Conservation (phyloP, 2,329 filamentous ascomycete species). For the Fusarium hainanense region DNA sequence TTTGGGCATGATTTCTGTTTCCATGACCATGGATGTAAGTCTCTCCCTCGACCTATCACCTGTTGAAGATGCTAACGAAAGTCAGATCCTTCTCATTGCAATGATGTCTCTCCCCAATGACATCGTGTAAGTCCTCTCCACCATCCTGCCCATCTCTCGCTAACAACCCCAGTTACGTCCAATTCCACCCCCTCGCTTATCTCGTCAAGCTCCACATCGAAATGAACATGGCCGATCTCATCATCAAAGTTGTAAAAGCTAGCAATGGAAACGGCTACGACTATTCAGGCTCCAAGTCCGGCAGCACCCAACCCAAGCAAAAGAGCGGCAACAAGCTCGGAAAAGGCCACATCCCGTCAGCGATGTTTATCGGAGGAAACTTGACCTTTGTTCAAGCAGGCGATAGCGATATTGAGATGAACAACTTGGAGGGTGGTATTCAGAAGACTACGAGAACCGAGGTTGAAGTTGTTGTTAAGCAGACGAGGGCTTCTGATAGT, state of each 20-base stretch:
- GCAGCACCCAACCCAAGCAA: slow-evolving; percentile 11
- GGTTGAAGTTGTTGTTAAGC: slow-evolving; percentile 42
- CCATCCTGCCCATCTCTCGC: background rate
- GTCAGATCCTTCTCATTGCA: slow-evolving; percentile 44
- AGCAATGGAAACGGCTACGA: slow-evolving; percentile 38
- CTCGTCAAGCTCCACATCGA: slow-evolving; percentile 65
- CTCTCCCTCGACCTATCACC: no score
- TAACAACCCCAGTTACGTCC: slow-evolving; percentile 50
- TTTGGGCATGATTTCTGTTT: slow-evolving; percentile 47
- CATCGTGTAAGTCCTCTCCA: slow-evolving; percentile 42
- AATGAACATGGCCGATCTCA: slow-evolving; percentile 64
- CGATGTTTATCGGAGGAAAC: slow-evolving; percentile 42
- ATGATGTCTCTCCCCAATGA: slow-evolving; percentile 49
- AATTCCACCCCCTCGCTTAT: slow-evolving; percentile 64
- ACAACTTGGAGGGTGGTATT: slow-evolving; percentile 25
- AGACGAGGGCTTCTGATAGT: slow-evolving; percentile 22
- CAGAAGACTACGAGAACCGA: slow-evolving; percentile 45
- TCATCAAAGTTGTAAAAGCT: slow-evolving; percentile 52
- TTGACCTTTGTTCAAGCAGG: slow-evolving; percentile 41
- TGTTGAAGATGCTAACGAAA: slow-evolving; percentile 6
- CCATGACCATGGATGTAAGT: slow-evolving; percentile 47
- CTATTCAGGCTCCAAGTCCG: slow-evolving; percentile 41
- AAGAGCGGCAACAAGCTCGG: slow-evolving; percentile 25
- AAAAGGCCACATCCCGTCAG: slow-evolving; percentile 21
- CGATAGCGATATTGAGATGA: slow-evolving; percentile 35